Percentiles rank a stretch among this genome's conserved stretches.
These are phyloP conservation scores for Chalciporus chontae DNA, from an alignment of 768 basidiomycete species.

Conservation along the genomic window DNA sequence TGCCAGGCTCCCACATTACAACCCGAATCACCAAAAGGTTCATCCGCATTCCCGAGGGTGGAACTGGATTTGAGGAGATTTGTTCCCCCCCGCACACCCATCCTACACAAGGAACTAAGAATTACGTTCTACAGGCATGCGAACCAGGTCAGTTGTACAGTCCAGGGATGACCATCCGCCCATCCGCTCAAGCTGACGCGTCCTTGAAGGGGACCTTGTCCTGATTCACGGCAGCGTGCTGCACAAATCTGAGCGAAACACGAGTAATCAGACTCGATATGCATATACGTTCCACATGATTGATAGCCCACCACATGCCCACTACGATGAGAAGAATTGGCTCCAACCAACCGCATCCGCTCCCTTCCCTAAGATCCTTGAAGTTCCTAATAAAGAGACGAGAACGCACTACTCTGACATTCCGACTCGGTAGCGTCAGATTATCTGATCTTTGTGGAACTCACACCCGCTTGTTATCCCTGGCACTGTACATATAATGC, in stretches of 20 bases:
- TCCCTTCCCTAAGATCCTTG: constrained; percentile 72
- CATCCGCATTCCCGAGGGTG: constrained; percentile 68
- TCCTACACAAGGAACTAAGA: constrained; percentile 25
- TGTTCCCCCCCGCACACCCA: constrained; percentile 18
- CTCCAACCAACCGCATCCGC: constrained; percentile 80
- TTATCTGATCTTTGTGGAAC: not conserved
- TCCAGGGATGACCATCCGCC: not conserved
- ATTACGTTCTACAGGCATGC: constrained; percentile 68
- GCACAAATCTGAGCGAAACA: constrained; percentile 89
- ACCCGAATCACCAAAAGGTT: constrained; percentile 80
- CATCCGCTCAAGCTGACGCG: not conserved
- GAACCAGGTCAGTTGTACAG: constrained; percentile 53
- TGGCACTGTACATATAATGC: not conserved
- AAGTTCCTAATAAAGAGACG: constrained; percentile 14
- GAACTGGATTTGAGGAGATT: constrained; percentile 81
- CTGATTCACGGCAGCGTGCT: constrained; percentile 91
- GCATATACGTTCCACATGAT: constrained; percentile 98
- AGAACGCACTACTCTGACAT: not conserved
- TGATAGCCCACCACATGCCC: constrained; percentile 64
- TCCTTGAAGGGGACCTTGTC: constrained; percentile 72
- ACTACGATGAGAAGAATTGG: constrained; percentile 93
- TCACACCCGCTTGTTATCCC: not conserved
- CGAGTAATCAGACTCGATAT: constrained; percentile 73
- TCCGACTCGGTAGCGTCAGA: not conserved
- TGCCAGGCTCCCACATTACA: constrained; percentile 84